A percentile compares a stretch with the other conserved stretches of the same genome.
Conservation (phyloP, 2,329 filamentous ascomycete species). For the Achaetomium macrosporum region DNA sequence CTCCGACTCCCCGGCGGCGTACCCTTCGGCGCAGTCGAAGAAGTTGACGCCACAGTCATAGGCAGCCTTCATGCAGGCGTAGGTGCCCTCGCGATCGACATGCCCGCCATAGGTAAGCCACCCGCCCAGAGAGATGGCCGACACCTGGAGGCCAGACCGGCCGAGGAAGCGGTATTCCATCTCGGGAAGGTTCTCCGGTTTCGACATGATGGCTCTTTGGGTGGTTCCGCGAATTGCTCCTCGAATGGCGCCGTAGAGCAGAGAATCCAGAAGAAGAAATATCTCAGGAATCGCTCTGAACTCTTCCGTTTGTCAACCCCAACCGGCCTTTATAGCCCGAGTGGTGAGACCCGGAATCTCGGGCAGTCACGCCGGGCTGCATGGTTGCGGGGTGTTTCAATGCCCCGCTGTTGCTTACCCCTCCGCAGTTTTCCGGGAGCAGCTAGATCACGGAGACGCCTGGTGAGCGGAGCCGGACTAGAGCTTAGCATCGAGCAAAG, state of each 20-base stretch:
- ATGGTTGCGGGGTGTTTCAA: conserved; percentile 5
- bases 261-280: background rate
- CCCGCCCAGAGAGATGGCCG: conserved; percentile 62
- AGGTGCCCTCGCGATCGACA: conserved; percentile 50
- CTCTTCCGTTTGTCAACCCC: background rate
- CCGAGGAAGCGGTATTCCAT: conserved; percentile 71
- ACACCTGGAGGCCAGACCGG: conserved; percentile 66
- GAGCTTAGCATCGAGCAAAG: too few relatives aligned
- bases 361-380: background rate
- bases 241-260: background rate
- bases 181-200: conserved; percentile 27
- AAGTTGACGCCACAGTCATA: conserved; percentile 59
- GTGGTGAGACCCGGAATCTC: background rate
- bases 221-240: background rate
- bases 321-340: background rate
- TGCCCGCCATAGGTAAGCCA: conserved; percentile 73
- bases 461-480: background rate
- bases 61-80: conserved; percentile 57
- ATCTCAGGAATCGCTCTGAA: background rate
- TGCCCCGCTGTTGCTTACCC: conserved; percentile 3
- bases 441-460: background rate
- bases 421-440: background rate
- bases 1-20: conserved; percentile 44
- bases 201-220: conserved; percentile 20
- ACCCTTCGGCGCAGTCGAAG: conserved; percentile 57